Evolutionary conservation across 805 yeast species (phyloP).

Genomic region (Kluyveromyces aestuarii): DNA sequence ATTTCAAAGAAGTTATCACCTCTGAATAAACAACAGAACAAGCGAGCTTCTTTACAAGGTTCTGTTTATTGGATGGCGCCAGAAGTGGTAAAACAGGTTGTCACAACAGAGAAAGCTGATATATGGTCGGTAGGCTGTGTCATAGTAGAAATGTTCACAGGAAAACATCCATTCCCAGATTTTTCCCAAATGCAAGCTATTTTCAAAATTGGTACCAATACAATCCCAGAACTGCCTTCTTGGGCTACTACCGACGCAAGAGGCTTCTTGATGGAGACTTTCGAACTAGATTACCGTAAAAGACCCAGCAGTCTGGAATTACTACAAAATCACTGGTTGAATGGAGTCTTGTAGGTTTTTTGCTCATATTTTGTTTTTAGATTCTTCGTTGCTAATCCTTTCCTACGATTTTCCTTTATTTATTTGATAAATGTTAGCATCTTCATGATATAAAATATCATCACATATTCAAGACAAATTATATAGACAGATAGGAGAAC

Average conservation of each 20-base stretch:
- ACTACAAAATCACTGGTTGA: slow-evolving; percentile 40
- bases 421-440: background rate
- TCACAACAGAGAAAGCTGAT: slow-evolving; percentile 87
- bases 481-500: background rate
- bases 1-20: slow-evolving; percentile 64
- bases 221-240: slow-evolving; percentile 71
- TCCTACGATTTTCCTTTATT: background rate
- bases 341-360: slow-evolving; percentile 9
- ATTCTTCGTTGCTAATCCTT: background rate
- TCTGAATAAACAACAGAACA: slow-evolving; percentile 32
- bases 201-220: slow-evolving; percentile 82
- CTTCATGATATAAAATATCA: background rate
- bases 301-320: slow-evolving; percentile 70
- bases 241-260: slow-evolving; percentile 60
- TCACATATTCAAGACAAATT: background rate
- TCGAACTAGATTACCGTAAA: slow-evolving; percentile 63
- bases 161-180: slow-evolving; percentile 91
- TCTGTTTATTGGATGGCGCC: slow-evolving; percentile 99
- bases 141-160: slow-evolving; percentile 91
- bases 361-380: background rate
- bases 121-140: slow-evolving; percentile 97
- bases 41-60: slow-evolving; percentile 84
- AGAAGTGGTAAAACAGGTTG: slow-evolving; percentile 90
- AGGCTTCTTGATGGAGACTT: slow-evolving; percentile 56
- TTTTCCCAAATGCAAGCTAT: slow-evolving; percentile 96